These are phyloP conservation scores for Plasmodium vinckei DNA, from an alignment of 169 alveolate species.

Conservation along the genomic window DNA sequence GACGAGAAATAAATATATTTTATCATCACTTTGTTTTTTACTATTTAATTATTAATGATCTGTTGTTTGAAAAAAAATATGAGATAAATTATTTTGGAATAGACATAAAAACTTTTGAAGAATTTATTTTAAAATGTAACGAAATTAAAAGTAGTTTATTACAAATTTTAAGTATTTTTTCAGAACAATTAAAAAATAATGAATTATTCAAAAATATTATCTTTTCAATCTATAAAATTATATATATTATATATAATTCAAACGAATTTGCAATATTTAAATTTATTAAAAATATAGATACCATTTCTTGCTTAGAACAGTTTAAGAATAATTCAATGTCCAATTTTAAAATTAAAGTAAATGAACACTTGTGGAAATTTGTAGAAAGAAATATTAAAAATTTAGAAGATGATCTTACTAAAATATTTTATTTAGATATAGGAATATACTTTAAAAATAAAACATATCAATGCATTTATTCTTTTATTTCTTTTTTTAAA, in stretches of 20 bases:
- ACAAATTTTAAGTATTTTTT: slow-evolving; percentile 40
- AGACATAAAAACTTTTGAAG: slow-evolving; percentile 23
- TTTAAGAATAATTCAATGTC: background rate
- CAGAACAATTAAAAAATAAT: slow-evolving; percentile 3
- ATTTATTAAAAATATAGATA: slow-evolving; percentile 37
- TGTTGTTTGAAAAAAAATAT: slow-evolving; percentile 41
- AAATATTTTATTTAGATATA: slow-evolving; percentile 20
- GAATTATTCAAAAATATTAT: slow-evolving; percentile 18
- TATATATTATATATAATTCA: slow-evolving; percentile 40
- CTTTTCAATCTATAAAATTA: slow-evolving; percentile 38
- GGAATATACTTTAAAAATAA: slow-evolving; percentile 48
- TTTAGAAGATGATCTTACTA: slow-evolving; percentile 7
- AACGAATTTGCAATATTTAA: slow-evolving; percentile 54
- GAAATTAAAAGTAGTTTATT: slow-evolving; percentile 21
- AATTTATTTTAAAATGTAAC: slow-evolving; percentile 30
- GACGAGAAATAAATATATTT: slow-evolving; percentile 39
- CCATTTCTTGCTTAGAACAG: slow-evolving; percentile 7
- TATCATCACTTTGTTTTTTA: slow-evolving; percentile 48
- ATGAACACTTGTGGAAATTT: slow-evolving; percentile 31
- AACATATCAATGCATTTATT: slow-evolving; percentile 1
- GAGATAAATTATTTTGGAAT: slow-evolving; percentile 19
- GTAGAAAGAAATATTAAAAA: slow-evolving; percentile 6
- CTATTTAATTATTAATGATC: slow-evolving; percentile 7
- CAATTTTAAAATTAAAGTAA: slow-evolving; percentile 23
- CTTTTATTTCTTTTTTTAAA: slow-evolving; percentile 9